Conservation (phyloP, 78 protist species). For the Trichosphaerium sp. region DNA sequence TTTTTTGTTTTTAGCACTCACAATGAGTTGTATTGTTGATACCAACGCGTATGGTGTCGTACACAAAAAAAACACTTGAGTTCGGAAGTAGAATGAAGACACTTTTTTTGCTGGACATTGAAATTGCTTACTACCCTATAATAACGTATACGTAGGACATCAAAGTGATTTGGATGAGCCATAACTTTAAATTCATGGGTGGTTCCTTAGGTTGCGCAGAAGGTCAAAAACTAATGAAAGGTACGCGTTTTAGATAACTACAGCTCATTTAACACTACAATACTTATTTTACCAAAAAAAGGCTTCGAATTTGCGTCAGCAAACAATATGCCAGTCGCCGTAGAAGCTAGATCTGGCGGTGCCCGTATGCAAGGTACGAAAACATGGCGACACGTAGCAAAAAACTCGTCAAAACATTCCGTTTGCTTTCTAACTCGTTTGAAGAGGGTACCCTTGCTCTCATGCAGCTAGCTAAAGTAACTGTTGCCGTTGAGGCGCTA, state of each 20-base stretch:
- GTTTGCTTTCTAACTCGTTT: background rate
- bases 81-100: background rate
- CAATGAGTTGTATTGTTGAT: background rate
- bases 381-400: background rate
- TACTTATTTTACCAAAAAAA: no score
- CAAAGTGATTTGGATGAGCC: background rate
- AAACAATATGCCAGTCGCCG: background rate
- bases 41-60: background rate
- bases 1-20: background rate
- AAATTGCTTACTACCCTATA: background rate
- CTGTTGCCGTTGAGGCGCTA: slow-evolving; percentile 2
- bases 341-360: slow-evolving; percentile 14
- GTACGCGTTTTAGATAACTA: no score
- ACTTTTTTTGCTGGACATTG: background rate
- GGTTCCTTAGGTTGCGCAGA: slow-evolving; percentile 48
- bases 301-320: slow-evolving; percentile 22
- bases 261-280: no score
- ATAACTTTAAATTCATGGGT: slow-evolving; percentile 4
- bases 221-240: slow-evolving; percentile 26
- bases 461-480: slow-evolving; percentile 45
- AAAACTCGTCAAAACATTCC: slow-evolving; percentile 14
- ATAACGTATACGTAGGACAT: background rate
- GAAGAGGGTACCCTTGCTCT: slow-evolving; percentile 31
- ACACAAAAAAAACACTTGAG: background rate
- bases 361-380: slow-evolving; percentile 41